phyloP scores from a whole-genome alignment of 768 basidiomycete genomes.

The Agrocybe praecox region DNA sequence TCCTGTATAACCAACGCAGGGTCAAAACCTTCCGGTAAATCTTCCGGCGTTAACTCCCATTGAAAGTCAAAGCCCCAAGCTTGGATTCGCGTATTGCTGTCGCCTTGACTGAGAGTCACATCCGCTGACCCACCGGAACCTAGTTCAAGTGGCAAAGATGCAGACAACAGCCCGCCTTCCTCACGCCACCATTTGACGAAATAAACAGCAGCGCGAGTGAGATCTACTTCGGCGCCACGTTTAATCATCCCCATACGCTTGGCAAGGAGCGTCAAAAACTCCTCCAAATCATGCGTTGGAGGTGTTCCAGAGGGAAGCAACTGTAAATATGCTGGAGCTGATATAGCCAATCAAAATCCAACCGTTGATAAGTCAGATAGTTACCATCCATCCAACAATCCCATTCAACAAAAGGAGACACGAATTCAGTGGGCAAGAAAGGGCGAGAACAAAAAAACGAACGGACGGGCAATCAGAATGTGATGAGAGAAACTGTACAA shows the following conservation, averaged over 20 bases:
- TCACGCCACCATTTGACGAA: conserved; percentile 90
- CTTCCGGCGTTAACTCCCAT: conserved; percentile 49
- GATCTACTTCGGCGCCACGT: conserved; percentile 75
- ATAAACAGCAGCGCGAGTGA: conserved; percentile 72
- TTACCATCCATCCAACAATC: no score
- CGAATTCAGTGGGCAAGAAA: neutral
- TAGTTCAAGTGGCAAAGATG: conserved; percentile 29
- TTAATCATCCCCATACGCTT: conserved; percentile 79
- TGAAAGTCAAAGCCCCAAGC: conserved; percentile 90
- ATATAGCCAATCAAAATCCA: conserved; percentile 5
- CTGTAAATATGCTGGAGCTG: conserved; percentile 72
- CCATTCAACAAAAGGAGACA: neutral
- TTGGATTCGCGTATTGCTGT: conserved; percentile 28
- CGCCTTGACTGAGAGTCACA: conserved; percentile 1
- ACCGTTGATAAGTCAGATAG: conserved; percentile 5
- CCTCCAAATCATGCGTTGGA: conserved; percentile 62
- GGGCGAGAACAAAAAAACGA: neutral
- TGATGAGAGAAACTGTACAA: conserved; percentile 2
- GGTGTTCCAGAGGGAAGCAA: conserved; percentile 55
- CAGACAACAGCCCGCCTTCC: conserved; percentile 62
- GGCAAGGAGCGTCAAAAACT: conserved; percentile 73
- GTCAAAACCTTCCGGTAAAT: conserved; percentile 16
- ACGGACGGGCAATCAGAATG: neutral
- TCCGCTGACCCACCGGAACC: conserved; percentile 7
- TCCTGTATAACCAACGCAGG: conserved; percentile 46